phyloP scores from a whole-genome alignment of 2,329 filamentous ascomycete species.

The Phoma sp. region DNA sequence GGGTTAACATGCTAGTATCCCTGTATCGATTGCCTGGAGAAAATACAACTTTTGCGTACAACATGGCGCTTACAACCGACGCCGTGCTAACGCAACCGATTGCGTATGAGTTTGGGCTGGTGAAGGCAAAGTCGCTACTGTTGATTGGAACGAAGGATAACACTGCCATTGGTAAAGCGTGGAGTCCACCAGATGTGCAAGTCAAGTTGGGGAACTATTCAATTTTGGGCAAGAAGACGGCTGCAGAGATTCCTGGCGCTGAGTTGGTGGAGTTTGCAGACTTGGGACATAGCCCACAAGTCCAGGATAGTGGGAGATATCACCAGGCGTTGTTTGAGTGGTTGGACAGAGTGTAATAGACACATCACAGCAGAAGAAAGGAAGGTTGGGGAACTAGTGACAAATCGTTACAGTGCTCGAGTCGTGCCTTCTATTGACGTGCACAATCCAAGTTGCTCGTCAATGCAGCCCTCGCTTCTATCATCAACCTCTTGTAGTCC shows the following conservation, averaged over 20 bases:
- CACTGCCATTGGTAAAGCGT: constrained; percentile 62
- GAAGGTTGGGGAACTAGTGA: no score
- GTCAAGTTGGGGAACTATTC: constrained; percentile 56
- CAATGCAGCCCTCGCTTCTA: neutral
- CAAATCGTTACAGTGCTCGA: no score
- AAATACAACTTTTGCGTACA: constrained; percentile 50
- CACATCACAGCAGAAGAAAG: no score
- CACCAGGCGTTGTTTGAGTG: constrained; percentile 57
- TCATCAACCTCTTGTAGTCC: constrained; percentile 4
- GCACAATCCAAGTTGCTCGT: no score
- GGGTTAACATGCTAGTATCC: constrained; percentile 62
- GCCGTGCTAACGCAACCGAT: constrained; percentile 62
- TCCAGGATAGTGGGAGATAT: constrained; percentile 58
- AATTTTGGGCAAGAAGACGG: constrained; percentile 56
- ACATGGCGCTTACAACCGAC: constrained; percentile 61
- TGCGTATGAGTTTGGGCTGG: constrained; percentile 56
- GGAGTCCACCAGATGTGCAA: constrained; percentile 45
- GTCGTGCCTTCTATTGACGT: no score
- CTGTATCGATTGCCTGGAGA: constrained; percentile 58
- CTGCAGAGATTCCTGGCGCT: constrained; percentile 52
- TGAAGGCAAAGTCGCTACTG: constrained; percentile 57
- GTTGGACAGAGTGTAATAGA: constrained; percentile 35
- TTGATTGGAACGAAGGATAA: constrained; percentile 60
- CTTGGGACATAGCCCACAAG: constrained; percentile 61
- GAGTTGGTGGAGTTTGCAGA: constrained; percentile 57